Percentiles rank a stretch among this genome's conserved stretches.
Evolutionary conservation across 2,329 filamentous ascomycete genomes (phyloP).

Genomic region (Aureobasidium lini): DNA sequence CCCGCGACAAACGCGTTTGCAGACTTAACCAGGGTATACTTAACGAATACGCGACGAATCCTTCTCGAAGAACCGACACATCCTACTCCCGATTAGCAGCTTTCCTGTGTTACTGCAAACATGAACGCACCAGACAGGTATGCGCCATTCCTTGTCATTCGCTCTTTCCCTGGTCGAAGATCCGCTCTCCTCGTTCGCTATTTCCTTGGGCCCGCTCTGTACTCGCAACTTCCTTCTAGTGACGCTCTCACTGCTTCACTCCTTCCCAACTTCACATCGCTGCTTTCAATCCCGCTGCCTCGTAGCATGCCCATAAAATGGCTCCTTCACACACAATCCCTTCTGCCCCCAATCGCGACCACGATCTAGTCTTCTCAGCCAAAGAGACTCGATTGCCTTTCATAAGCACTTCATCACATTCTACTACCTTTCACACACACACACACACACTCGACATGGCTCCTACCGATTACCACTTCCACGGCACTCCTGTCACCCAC

Average conservation of each 20-base stretch:
- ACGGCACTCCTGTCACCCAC: slow-evolving; percentile 17
- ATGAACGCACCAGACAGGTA: slow-evolving; percentile 52
- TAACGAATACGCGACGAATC: neutral
- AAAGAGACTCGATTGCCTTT: neutral
- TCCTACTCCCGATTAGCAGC: neutral
- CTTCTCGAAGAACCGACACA: slow-evolving; percentile 8
- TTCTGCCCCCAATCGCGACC: neutral
- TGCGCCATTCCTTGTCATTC: slow-evolving; percentile 20
- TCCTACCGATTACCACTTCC: slow-evolving; percentile 14
- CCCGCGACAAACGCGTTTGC: neutral
- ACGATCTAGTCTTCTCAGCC: neutral
- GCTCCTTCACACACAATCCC: neutral
- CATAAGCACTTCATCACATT: neutral
- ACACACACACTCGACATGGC: neutral
- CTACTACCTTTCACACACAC: neutral
- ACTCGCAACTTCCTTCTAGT: neutral
- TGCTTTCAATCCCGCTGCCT: neutral
- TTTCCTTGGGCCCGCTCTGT: neutral
- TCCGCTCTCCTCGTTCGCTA: too few relatives aligned
- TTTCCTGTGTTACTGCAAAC: slow-evolving; percentile 13
- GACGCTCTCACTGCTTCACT: neutral
- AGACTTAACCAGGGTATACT: neutral
- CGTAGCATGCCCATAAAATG: neutral
- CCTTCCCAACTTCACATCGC: neutral
- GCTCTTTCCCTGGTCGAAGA: neutral